Evolutionary conservation across 2,329 filamentous ascomycete genomes (phyloP), one percentile per base, ranked within the genome.

Genomic region (Talaromyces atroroseus): DNA sequence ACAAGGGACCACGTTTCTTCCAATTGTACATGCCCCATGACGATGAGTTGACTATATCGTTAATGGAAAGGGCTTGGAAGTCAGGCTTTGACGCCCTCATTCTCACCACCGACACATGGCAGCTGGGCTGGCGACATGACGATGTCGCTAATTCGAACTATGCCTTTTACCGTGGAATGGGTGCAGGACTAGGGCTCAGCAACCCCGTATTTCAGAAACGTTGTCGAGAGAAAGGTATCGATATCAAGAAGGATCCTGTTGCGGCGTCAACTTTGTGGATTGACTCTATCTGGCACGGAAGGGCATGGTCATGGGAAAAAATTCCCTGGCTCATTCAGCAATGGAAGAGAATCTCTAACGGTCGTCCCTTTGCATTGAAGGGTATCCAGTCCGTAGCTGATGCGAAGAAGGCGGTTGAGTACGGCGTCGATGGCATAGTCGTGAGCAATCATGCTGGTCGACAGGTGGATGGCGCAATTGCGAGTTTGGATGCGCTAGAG

Each of bases 381-480:
- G 87, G 87, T 0, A 81, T 90, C n/a, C 85, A 89, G 72, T 82
- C 80, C 14, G 80, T 82, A 0, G 74, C 76, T 42, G 87, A 90
- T 68, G 86, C 86, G 14, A 74, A 77, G 52, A 77, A 75, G 61
- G 83, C 83, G 2, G 77, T 84, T 49, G 49, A 57, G 52, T 65
- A 78, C 12, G 85, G 84, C 0, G 80, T 82, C 2, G 82, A 89
- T 61, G 87, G 83, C 0, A 87, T 90, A 49, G 78, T 90, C 1
- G 75, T 90, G 1, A 82, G 79, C 14, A 90, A 90, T 62, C 87
- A 90, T 66, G 87, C 86, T 1, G 87, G 87, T 0, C 70, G 87
- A 20, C 82, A 86, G 67, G 80, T 85, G 2, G 83, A 85, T 61
- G 82, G 82, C 0, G 82, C 82, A 2, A 74, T 82, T 56, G 82